A percentile compares a stretch with the other conserved stretches of the same genome.
These are phyloP conservation scores for Grigorovia humatica DNA, from an alignment of 805 yeast species.

Conservation along the genomic window DNA sequence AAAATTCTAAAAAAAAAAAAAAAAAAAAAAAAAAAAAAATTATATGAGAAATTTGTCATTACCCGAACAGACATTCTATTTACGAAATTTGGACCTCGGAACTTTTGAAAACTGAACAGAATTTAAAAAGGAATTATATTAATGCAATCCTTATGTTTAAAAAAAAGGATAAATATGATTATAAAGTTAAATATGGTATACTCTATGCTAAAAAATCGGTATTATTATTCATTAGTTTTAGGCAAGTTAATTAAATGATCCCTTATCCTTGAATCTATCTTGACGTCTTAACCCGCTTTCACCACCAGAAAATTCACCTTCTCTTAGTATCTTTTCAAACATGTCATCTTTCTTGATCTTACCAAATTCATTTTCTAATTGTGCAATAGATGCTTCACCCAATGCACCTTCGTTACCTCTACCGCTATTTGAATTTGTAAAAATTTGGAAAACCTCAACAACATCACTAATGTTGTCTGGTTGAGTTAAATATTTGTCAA, in stretches of 20 bases:
- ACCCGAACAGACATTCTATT: too few species aligned
- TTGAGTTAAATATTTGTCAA: slow-evolving; percentile 27
- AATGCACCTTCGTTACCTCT: slow-evolving; percentile 61
- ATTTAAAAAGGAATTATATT: not conserved
- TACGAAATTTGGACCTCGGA: too few species aligned
- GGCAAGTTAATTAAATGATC: not conserved
- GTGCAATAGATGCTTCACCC: slow-evolving; percentile 60
- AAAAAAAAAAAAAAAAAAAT: not conserved
- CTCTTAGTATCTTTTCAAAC: slow-evolving; percentile 34
- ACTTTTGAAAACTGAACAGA: too few species aligned
- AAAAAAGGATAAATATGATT: too few species aligned
- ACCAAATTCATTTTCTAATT: slow-evolving; percentile 62
- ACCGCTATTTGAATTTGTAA: slow-evolving; percentile 41
- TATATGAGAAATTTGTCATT: not conserved
- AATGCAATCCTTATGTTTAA: too few species aligned
- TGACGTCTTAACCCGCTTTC: not conserved
- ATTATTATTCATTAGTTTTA: too few species aligned
- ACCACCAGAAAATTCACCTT: slow-evolving; percentile 43
- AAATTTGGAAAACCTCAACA: slow-evolving; percentile 58
- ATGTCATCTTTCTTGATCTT: slow-evolving; percentile 33
- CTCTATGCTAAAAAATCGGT: too few species aligned
- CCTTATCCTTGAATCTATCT: not conserved
- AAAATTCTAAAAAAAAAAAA: not conserved
- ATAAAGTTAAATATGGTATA: too few species aligned
- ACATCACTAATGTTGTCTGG: slow-evolving; percentile 41